Conservation (phyloP, 2,329 filamentous ascomycete genomes). For the Fonsecaea monophora region DNA sequence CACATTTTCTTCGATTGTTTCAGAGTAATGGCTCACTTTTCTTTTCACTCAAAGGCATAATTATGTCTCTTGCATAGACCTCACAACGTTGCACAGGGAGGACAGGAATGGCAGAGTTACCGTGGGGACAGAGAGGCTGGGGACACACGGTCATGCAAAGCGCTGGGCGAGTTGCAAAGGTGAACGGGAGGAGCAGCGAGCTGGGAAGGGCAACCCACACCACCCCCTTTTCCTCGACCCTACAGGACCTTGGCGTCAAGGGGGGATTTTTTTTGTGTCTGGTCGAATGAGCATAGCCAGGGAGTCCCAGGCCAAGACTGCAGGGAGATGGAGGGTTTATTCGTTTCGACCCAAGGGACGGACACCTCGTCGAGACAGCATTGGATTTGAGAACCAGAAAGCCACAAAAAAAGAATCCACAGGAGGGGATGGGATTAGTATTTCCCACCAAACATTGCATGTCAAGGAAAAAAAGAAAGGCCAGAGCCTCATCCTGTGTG, state of each 20-base stretch:
- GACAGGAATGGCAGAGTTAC: conserved; percentile 3
- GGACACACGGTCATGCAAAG: not conserved
- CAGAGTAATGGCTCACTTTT: conserved; percentile 13
- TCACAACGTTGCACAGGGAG: conserved; percentile 12
- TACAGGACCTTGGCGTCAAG: not conserved
- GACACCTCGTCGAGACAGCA: not conserved
- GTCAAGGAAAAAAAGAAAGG: not conserved
- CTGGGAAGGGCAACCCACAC: not conserved
- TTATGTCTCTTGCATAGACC: conserved; percentile 37
- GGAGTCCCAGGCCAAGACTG: not conserved
- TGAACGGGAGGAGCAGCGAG: not conserved
- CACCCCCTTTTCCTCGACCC: not conserved
- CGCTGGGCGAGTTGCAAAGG: not conserved
- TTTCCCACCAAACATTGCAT: not conserved
- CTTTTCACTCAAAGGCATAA: conserved; percentile 21
- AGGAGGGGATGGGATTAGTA: not conserved
- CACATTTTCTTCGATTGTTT: conserved; percentile 24
- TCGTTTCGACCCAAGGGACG: not conserved
- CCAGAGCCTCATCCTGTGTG: not conserved
- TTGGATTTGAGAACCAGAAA: not conserved
- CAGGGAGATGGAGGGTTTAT: not conserved
- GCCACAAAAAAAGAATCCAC: too few species aligned
- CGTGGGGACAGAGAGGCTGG: not conserved
- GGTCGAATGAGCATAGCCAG: not conserved
- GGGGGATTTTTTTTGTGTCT: not conserved